phyloP scores from a whole-genome alignment of 2,329 filamentous ascomycete species.

The Pseudogymnoascus sp. region DNA sequence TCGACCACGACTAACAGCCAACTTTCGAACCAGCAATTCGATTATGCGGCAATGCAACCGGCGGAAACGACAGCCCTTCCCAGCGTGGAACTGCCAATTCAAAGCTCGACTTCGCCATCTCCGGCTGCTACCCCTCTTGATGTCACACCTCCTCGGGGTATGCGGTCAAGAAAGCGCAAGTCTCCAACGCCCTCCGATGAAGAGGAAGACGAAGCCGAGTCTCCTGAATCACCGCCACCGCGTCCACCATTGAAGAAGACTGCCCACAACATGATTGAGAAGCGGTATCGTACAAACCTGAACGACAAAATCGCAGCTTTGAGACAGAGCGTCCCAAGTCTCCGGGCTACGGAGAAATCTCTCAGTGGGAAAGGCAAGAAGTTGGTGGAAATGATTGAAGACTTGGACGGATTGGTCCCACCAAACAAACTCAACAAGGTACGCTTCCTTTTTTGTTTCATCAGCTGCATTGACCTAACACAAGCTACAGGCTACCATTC shows the following conservation, averaged over 20 bases:
- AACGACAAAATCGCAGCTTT: conserved; percentile 77
- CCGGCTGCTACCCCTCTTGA: background rate
- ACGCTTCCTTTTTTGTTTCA: background rate
- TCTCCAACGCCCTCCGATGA: background rate
- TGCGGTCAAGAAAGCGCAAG: conserved; percentile 1
- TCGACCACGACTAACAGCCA: background rate
- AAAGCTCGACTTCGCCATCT: background rate
- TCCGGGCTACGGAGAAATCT: conserved; percentile 43
- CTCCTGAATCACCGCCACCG: background rate
- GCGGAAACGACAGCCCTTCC: background rate
- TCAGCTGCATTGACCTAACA: background rate
- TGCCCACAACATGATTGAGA: conserved; percentile 80
- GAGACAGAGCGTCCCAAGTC: conserved; percentile 63
- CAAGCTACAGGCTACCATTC: conserved; percentile 16
- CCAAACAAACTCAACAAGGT: conserved; percentile 65
- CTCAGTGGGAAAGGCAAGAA: conserved; percentile 28
- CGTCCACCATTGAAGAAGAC: conserved; percentile 59
- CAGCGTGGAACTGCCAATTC: background rate
- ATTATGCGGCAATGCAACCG: too few relatives aligned
- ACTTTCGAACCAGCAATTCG: background rate
- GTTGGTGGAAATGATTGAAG: conserved; percentile 45
- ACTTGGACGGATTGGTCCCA: conserved; percentile 51
- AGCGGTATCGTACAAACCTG: conserved; percentile 73
- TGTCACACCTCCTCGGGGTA: background rate
- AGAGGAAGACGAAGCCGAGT: background rate